Base-by-base conservation (phyloP, 169 alveolate species). In the Cryptosporidium ubiquitum region DNA sequence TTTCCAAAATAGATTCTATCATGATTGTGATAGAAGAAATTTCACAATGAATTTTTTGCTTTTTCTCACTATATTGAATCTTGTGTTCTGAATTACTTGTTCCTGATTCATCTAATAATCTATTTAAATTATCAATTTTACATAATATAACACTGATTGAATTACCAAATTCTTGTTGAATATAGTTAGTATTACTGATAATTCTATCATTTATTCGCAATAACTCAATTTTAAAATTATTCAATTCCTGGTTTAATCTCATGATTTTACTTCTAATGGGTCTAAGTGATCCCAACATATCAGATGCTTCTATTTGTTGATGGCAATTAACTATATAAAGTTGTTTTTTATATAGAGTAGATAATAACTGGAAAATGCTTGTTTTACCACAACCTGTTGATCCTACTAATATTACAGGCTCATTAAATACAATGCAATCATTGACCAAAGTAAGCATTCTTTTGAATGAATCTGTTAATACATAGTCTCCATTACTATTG, bases 381-480 rank as follows among this genome's bases (percentile, higher is more conserved):
- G 99, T 98, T 85, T 98, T 98, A n/a, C 99, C 99, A 51, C 99
- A 95, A 10, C 99, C 99, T 2, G 99, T 98, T 84, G 98, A 99
- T 4, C 99, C 99, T n/a, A 99, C 98, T 35, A 99, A 94, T 58
- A 99, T 94, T 33, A 97, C 98, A 7, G 99, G 99, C 91, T 99
- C 99, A 9, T 96, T 92, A 91, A 95, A 93, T 29, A 91, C 93
- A 44, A 97, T 86, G 68, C 99, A 98, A 84, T 97, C 95, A 84
- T 96, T 95, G 20, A 98, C 94, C 47, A 98, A 92, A 33, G 97
- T 95, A 55, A 95, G 47, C 75, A 97, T 84, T 58, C 99, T 94
- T 86, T 94, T 84, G 12, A 95, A 93, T 3, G 86, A 61, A 61
- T 84, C 84, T n/a, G 84, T 84, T 10, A 73, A 39, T 6, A 73